Conservation (phyloP, 2,329 filamentous ascomycete genomes). For the Arthrinium puccinioides region DNA sequence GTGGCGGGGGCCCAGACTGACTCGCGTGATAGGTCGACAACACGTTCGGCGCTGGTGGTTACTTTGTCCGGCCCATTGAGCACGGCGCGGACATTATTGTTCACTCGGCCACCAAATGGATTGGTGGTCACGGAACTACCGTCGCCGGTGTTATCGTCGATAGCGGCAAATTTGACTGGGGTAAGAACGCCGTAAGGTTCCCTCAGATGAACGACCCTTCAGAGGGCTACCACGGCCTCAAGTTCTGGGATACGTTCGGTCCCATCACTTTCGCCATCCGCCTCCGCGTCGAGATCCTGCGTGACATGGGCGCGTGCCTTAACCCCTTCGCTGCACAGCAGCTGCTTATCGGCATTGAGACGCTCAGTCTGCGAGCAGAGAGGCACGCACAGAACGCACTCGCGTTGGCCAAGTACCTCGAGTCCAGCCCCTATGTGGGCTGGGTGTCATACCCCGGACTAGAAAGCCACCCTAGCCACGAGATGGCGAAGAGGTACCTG, state of each 20-base stretch:
- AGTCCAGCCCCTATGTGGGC: slow-evolving; percentile 73
- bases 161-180: slow-evolving; percentile 91
- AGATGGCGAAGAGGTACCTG: slow-evolving; percentile 79
- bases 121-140: slow-evolving; percentile 89
- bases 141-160: slow-evolving; percentile 83
- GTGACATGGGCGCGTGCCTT: slow-evolving; percentile 74
- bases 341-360: slow-evolving; percentile 82
- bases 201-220: slow-evolving; percentile 87
- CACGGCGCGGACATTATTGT: slow-evolving; percentile 92
- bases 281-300: slow-evolving; percentile 80
- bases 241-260: slow-evolving; percentile 92
- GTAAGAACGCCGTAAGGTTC: slow-evolving; percentile 73
- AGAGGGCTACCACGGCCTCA: slow-evolving; percentile 85
- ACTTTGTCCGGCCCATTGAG: slow-evolving; percentile 78
- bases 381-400: slow-evolving; percentile 80
- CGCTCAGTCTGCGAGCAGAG: slow-evolving; percentile 78
- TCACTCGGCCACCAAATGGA: slow-evolving; percentile 95
- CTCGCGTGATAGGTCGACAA: slow-evolving; percentile 65
- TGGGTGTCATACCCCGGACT: slow-evolving; percentile 96
- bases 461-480: slow-evolving; percentile 72
- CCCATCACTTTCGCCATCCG: slow-evolving; percentile 75
- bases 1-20: too few relatives aligned
- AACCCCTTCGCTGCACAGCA: slow-evolving; percentile 93
- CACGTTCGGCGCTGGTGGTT: slow-evolving; percentile 90
- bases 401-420: slow-evolving; percentile 72